A percentile compares a stretch with the other conserved stretches of the same genome.
Conservation (phyloP, 2,329 filamentous ascomycete species). For the Corynespora cassiicola region DNA sequence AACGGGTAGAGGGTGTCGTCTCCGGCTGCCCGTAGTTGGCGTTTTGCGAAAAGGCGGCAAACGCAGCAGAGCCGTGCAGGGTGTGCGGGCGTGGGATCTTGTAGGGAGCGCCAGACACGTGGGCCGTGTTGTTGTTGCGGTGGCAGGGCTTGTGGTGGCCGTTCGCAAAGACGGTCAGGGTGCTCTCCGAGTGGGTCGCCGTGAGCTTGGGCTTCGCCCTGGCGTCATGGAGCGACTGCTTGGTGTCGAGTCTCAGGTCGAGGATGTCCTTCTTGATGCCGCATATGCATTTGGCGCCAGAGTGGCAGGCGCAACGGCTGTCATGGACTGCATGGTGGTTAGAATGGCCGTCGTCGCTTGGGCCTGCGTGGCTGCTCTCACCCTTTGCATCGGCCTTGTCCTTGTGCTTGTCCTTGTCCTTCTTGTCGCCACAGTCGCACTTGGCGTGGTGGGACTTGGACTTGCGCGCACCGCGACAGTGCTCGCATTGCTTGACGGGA, state of each 20-base stretch:
- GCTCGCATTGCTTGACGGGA: conserved; percentile 95
- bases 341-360: conserved; percentile 32
- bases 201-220: conserved; percentile 64
- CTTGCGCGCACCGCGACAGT: conserved; percentile 96
- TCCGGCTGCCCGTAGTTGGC: conserved; percentile 31
- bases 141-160: conserved; percentile 71
- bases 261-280: conserved; percentile 65
- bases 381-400: conserved; percentile 51
- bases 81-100: conserved; percentile 60
- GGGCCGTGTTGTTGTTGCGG: conserved; percentile 69
- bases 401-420: conserved; percentile 63
- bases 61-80: conserved; percentile 39
- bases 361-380: conserved; percentile 44
- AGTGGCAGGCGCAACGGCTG: conserved; percentile 59
- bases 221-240: conserved; percentile 51
- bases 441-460: conserved; percentile 92
- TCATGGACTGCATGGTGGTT: conserved; percentile 43
- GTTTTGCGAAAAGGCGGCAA: conserved; percentile 32
- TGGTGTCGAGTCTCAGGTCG: conserved; percentile 52
- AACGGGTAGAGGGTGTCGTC: conserved; percentile 28
- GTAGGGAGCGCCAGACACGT: conserved; percentile 68
- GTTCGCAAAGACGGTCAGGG: conserved; percentile 67
- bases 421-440: conserved; percentile 96
- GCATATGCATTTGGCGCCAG: conserved; percentile 67
- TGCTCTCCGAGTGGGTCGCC: conserved; percentile 64